phyloP scores from a whole-genome alignment of 306 rosid species.

The Arachis stenosperma region DNA sequence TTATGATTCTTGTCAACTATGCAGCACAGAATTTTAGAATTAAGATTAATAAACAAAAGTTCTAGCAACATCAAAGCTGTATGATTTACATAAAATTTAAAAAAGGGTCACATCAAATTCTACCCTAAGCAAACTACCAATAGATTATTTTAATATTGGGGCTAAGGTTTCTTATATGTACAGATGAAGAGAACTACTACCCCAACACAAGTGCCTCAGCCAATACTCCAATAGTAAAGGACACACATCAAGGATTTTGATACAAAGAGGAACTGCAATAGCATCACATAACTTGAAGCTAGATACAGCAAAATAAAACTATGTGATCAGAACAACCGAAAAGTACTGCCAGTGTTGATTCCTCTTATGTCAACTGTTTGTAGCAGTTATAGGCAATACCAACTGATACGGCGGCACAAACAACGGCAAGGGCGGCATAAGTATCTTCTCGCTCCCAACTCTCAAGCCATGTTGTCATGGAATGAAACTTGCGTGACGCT shows the following conservation, averaged over 20 bases:
- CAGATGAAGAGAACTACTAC: slow-evolving; percentile 37
- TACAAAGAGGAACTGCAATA: slow-evolving; percentile 35
- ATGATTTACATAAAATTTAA: slow-evolving; percentile 30
- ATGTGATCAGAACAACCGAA: slow-evolving; percentile 25
- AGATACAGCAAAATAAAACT: slow-evolving; percentile 11
- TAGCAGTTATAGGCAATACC: slow-evolving; percentile 82
- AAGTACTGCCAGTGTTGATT: slow-evolving; percentile 31
- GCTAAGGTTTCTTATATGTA: slow-evolving; percentile 41
- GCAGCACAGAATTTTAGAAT: neutral
- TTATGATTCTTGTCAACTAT: neutral
- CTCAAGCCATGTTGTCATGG: slow-evolving; percentile 79
- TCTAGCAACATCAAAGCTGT: slow-evolving; percentile 28
- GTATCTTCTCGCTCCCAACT: slow-evolving; percentile 95
- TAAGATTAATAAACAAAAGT: slow-evolving; percentile 20
- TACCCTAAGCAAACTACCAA: slow-evolving; percentile 19
- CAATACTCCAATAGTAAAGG: slow-evolving; percentile 30
- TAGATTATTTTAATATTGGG: slow-evolving; percentile 27
- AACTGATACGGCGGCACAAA: slow-evolving; percentile 83
- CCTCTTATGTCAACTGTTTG: slow-evolving; percentile 60
- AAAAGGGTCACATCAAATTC: slow-evolving; percentile 27
- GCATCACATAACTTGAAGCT: slow-evolving; percentile 23
- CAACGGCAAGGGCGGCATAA: slow-evolving; percentile 77
- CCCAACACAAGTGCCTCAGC: slow-evolving; percentile 33
- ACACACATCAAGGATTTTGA: slow-evolving; percentile 30
- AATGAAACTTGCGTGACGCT: slow-evolving; percentile 54